Base-by-base conservation (phyloP, 805 yeast genomes). In the Hanseniaspora taiwanica region DNA sequence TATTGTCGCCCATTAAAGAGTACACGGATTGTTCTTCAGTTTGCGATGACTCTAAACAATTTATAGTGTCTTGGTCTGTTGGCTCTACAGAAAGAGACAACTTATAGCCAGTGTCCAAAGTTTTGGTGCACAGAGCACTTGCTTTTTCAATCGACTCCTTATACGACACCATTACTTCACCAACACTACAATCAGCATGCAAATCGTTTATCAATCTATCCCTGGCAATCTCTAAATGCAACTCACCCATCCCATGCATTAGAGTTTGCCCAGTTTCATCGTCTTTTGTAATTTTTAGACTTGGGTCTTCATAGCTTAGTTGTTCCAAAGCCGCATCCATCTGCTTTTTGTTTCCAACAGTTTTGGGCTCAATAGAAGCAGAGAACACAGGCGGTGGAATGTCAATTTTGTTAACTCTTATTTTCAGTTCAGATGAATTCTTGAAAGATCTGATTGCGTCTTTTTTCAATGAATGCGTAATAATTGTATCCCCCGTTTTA, bases 201-300 rank as follows among this genome's bases (percentile, higher is more conserved):
- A 86, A 68, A 43, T 85, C 94, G 34, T 72, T 72, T n/a, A 83
- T 61, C 33, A 86, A 67, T 41, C 96, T 67, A 50, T 84, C 91
- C 37, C 68, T 69, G 1, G 91, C 81, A 48, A 91, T 86, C 49
- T 91, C 97, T 38, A 91, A 66, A 61, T 91, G 98, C 37, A 91
- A 66, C 54, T 91, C 98, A 46, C 98, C 98, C 96, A 89, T 87
- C 49, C 98, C 98, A 42, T 94, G 82, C 54, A 91, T 79, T 46
- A 91, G 73, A 13, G 96, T 91, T 60, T 91, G 95, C 60, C 91
- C 91, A 34, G 93, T 79, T 63, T 91, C 96, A 18, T 72, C 62
- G 59, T 91, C 83, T 38, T 67, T 70, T 3, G 73, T 60, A 6
- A 84, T 70, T 23, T 74, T 72, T 45, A 91, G 65, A 38, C 94